Conservation (phyloP, 2,329 filamentous ascomycete species). For the Cytospora leucostoma region DNA sequence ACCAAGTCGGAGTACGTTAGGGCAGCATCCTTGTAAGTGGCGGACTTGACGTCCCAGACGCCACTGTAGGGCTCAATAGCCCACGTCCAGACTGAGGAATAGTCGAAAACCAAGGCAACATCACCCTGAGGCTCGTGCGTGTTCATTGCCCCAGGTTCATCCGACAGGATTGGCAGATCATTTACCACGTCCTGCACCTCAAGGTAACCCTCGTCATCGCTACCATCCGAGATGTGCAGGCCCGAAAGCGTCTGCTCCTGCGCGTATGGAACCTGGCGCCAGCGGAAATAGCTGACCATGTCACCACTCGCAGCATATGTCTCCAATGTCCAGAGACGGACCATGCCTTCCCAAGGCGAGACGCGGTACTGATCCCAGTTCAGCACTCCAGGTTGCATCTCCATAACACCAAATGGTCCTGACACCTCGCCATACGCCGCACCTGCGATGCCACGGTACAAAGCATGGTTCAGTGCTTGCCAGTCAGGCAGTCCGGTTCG, state of each 20-base stretch:
- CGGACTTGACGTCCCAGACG: constrained; percentile 29
- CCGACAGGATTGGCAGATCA: constrained; percentile 28
- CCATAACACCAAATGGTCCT: constrained; percentile 32
- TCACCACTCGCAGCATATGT: constrained; percentile 30
- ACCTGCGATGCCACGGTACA: constrained; percentile 31
- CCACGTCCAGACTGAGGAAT: constrained; percentile 31
- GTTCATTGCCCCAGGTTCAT: background rate
- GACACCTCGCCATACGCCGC: constrained; percentile 28
- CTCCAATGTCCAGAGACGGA: constrained; percentile 32
- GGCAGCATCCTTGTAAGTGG: constrained; percentile 25
- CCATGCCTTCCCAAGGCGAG: constrained; percentile 30
- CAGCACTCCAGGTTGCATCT: constrained; percentile 33
- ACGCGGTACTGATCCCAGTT: constrained; percentile 32
- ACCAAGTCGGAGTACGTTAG: constrained; percentile 29
- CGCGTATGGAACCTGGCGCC: constrained; percentile 32
- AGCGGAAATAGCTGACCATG: constrained; percentile 32
- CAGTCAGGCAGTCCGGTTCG: constrained; percentile 31
- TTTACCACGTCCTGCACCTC: constrained; percentile 28
- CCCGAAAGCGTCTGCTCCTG: constrained; percentile 33
- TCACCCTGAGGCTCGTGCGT: constrained; percentile 27
- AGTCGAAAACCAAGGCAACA: constrained; percentile 31
- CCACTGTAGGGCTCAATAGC: constrained; percentile 32
- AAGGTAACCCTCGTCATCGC: constrained; percentile 28
- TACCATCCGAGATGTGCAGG: constrained; percentile 29
- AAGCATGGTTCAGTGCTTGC: constrained; percentile 30